phyloP scores from a whole-genome alignment of 805 yeast species.

The Grigorovia jiainica region DNA sequence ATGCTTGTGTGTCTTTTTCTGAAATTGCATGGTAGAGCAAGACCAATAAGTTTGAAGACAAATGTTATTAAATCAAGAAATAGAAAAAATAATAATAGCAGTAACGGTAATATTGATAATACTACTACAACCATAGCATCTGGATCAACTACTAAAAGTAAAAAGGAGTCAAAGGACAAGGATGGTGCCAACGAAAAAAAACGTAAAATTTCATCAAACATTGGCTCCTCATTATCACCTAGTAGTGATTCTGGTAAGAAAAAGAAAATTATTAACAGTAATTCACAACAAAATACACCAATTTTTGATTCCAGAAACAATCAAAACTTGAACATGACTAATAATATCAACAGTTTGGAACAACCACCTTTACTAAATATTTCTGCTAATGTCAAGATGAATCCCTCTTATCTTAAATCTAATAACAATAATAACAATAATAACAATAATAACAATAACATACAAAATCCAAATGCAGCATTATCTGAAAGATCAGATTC shows the following conservation, averaged over 20 bases:
- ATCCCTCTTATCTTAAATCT: not conserved
- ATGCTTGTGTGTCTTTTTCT: slow-evolving; percentile 88
- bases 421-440: not conserved
- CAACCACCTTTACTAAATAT: not conserved
- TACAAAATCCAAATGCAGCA: no score
- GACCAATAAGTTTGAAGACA: slow-evolving; percentile 86
- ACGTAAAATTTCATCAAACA: slow-evolving; percentile 7
- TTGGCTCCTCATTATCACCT: not conserved
- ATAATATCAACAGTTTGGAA: no score
- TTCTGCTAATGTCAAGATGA: not conserved
- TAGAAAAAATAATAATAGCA: slow-evolving; percentile 41
- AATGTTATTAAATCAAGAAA: slow-evolving; percentile 89
- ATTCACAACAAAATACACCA: not conserved
- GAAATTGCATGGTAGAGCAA: slow-evolving; percentile 83
- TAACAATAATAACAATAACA: not conserved
- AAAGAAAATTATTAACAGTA: no score
- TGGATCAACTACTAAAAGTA: not conserved
- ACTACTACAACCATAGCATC: no score
- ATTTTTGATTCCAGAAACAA: not conserved
- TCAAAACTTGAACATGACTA: no score
- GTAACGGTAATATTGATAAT: slow-evolving; percentile 4
- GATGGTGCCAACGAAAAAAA: slow-evolving; percentile 8
- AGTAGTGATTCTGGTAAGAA: not conserved
- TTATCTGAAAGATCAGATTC: not conserved
- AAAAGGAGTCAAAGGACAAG: slow-evolving; percentile 5